Percentiles rank a stretch among this genome's conserved stretches.
Conservation (phyloP, 2,329 filamentous ascomycete species). For the Alternaria arbusti region DNA sequence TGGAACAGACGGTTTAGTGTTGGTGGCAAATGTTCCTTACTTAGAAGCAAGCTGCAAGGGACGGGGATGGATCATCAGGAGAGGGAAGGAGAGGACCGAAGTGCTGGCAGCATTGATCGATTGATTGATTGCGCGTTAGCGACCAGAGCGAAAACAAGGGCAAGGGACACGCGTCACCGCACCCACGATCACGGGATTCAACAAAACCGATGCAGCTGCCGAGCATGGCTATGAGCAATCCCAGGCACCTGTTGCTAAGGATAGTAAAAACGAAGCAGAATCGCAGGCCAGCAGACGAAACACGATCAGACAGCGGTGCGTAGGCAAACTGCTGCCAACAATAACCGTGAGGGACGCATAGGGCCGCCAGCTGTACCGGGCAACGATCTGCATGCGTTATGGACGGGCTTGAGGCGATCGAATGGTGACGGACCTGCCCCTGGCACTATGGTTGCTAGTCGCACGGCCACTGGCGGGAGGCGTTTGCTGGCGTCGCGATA, state of each 20-base stretch:
- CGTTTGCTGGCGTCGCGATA: slow-evolving; percentile 23
- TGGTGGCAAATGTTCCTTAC: neutral
- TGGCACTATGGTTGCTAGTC: slow-evolving; percentile 11
- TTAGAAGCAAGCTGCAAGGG: slow-evolving; percentile 4
- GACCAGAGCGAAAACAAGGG: neutral
- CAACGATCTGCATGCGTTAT: slow-evolving; percentile 6
- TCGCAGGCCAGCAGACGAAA: slow-evolving; percentile 1
- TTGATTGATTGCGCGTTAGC: neutral
- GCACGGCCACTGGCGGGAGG: slow-evolving; percentile 13
- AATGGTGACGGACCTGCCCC: slow-evolving; percentile 16
- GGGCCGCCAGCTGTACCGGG: neutral
- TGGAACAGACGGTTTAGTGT: neutral
- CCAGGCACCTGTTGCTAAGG: slow-evolving; percentile 2
- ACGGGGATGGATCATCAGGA: slow-evolving; percentile 2
- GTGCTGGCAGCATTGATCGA: neutral
- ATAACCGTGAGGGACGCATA: neutral
- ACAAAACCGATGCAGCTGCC: neutral
- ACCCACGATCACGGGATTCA: neutral
- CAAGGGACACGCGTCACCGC: slow-evolving; percentile 10
- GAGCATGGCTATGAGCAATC: neutral
- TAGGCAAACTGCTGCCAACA: slow-evolving; percentile 1
- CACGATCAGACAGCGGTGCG: slow-evolving; percentile 1
- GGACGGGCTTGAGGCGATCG: slow-evolving; percentile 7
- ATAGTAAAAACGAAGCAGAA: slow-evolving; percentile 2
- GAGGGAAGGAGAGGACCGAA: neutral